Evolutionary conservation across 371 early-diverging fungal species (phyloP), one percentile per base, ranked within the genome.

Genomic region (Mortierella sp.): DNA sequence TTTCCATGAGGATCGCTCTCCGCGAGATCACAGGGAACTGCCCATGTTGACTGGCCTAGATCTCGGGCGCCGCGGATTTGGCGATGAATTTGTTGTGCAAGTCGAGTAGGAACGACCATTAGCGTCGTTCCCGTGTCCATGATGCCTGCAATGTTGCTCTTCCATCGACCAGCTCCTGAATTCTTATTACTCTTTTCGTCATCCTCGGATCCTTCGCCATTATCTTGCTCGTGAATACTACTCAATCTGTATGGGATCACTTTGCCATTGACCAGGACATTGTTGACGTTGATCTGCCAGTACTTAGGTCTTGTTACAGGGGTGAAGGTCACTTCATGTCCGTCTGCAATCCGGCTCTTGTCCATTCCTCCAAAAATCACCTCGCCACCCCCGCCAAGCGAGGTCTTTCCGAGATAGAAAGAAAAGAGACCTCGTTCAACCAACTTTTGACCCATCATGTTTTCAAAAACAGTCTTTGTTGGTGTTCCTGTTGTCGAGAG

Each of bases 121-220:
- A 90, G 75, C 7, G 88, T 89, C 50, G 90, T 89, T 44, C 91
- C 90, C 6, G 91, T 91, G 67, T 91, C 91, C 52, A 90, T 57
- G 62, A 89, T 87, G 14, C 83, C 89, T 0, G 81, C 63, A 7
- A 75, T n/a, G 9, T 56, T 66, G 21, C 57, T 44, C 16, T 29
- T 48, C 29, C n/a, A 21, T 16, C 30, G n/a, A 43, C 43, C 47
- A 7, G n/a, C 29, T 45, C 25, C 21, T 21, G 47, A 21, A 2
- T 53, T 29, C 19, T 16, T 1, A 4, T 21, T 16, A 0, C 71
- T 73, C 1, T 23, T 18, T 0, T 43, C 61, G 45, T 68, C 74
- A 9, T 74, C 64, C 64, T 28, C 16, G 9, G 11, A 21, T 12
- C 25, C 26, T 25, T 11, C 25, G 1, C 1, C 0, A 62, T 29